Conservation (phyloP, 768 basidiomycete species). For the Leccinellum albellum region DNA sequence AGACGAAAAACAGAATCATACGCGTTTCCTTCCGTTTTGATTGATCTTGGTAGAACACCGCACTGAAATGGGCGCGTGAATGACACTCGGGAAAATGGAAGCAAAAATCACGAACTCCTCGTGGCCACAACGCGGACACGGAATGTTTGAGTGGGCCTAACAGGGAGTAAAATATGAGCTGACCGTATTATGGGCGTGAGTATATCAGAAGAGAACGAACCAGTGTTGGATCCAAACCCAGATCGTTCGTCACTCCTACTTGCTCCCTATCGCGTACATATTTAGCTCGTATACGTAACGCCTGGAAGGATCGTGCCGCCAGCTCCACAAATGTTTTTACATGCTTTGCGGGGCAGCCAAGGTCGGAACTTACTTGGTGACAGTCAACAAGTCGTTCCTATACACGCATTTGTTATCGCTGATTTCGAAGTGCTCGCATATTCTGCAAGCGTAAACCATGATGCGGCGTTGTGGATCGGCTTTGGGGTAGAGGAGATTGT, state of each 20-base stretch:
- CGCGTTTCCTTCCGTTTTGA: constrained; percentile 94
- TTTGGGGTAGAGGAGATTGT: constrained; percentile 91
- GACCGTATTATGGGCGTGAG: neutral
- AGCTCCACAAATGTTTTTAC: neutral
- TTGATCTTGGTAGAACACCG: constrained; percentile 95
- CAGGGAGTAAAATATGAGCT: neutral
- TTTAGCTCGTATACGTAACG: neutral
- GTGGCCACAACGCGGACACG: constrained; percentile 78
- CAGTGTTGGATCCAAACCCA: constrained; percentile 87
- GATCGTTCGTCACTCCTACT: constrained; percentile 84
- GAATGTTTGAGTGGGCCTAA: constrained; percentile 79
- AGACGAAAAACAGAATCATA: constrained; percentile 92
- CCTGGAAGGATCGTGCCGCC: constrained; percentile 8
- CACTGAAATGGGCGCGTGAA: constrained; percentile 43
- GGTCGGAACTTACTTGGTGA: constrained; percentile 68
- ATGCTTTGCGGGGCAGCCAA: neutral
- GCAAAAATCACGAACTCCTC: constrained; percentile 62
- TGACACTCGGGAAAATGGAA: neutral
- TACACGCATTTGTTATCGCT: constrained; percentile 89
- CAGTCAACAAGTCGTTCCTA: constrained; percentile 86
- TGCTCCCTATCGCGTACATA: constrained; percentile 63
- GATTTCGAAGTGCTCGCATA: constrained; percentile 82
- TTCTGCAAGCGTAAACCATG: constrained; percentile 89
- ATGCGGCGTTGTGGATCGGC: constrained; percentile 81
- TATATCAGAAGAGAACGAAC: constrained; percentile 36